phyloP scores from a whole-genome alignment of 441 rosid genomes.

The Erysimum cheiri region DNA sequence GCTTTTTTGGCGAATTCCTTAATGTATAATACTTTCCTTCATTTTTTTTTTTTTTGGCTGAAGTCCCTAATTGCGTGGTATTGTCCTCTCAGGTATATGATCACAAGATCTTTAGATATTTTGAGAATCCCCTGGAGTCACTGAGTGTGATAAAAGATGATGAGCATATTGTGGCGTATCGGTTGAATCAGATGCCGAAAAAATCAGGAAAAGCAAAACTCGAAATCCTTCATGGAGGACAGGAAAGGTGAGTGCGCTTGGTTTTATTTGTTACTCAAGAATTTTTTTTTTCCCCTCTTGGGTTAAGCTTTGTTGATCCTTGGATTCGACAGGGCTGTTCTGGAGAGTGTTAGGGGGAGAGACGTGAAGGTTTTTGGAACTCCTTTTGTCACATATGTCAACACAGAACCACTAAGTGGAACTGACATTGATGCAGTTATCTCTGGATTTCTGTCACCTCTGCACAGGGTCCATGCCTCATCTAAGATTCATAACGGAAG shows the following conservation, averaged over 20 bases:
- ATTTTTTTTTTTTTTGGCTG: not conserved
- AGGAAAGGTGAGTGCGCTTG: constrained; percentile 58
- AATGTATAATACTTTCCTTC: constrained; percentile 6
- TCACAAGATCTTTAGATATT: constrained; percentile 52
- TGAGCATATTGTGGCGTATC: constrained; percentile 69
- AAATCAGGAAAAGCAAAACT: constrained; percentile 65
- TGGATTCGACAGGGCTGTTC: constrained; percentile 52
- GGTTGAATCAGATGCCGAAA: constrained; percentile 53
- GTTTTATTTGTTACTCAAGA: constrained; percentile 2
- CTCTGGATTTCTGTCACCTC: constrained; percentile 64
- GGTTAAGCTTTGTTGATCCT: constrained; percentile 23
- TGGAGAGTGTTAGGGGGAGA: constrained; percentile 53
- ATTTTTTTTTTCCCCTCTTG: constrained; percentile 7
- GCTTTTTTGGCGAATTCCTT: constrained; percentile 1
- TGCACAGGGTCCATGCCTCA: constrained; percentile 57
- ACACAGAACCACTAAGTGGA: constrained; percentile 59
- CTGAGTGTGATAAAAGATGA: constrained; percentile 59
- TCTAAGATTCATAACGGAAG: constrained; percentile 46
- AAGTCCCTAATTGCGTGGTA: constrained; percentile 12
- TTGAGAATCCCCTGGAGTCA: constrained; percentile 53
- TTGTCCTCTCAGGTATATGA: constrained; percentile 54
- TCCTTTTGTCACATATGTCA: constrained; percentile 71
- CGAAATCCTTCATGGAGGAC: constrained; percentile 67
- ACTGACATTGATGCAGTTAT: constrained; percentile 66
- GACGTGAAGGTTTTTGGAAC: constrained; percentile 63